Conservation (phyloP, 2,329 filamentous ascomycete species). For the Ascochyta viciae-villosae region DNA sequence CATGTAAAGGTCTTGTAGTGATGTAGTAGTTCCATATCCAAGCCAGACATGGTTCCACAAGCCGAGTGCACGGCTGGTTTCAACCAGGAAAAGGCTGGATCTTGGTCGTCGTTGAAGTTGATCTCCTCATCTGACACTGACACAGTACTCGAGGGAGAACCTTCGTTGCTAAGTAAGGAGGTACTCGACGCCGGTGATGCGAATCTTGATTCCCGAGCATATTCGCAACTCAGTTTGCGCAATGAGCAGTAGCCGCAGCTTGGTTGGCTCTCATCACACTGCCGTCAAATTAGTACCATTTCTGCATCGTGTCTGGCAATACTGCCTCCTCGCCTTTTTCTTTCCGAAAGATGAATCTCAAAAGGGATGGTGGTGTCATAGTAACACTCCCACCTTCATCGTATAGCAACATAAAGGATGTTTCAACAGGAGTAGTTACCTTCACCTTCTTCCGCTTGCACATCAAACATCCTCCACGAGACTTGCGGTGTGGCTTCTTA, state of each 20-base stretch:
- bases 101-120: conserved; percentile 25
- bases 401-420: no score
- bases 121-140: background rate
- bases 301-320: no score
- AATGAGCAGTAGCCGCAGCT: conserved; percentile 37
- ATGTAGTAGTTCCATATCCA: conserved; percentile 34
- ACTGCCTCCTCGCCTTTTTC: no score
- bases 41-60: conserved; percentile 27
- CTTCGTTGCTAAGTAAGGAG: background rate
- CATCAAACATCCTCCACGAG: conserved; percentile 38
- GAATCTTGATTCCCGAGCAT: conserved; percentile 20
- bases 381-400: no score
- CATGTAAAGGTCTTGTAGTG: conserved; percentile 38
- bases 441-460: conserved; percentile 48
- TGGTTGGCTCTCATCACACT: conserved; percentile 44
- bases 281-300: conserved; percentile 2
- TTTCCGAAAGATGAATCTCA: no score
- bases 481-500: conserved; percentile 45
- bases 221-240: conserved; percentile 35
- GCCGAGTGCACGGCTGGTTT: conserved; percentile 29
- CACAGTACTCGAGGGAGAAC: background rate
- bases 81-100: conserved; percentile 18
- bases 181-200: conserved; percentile 3
- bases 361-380: no score
- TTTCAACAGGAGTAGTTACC: conserved; percentile 20